These are phyloP conservation scores for Gonium pectorale DNA, from an alignment of 139 green algal species.

Conservation along the genomic window DNA sequence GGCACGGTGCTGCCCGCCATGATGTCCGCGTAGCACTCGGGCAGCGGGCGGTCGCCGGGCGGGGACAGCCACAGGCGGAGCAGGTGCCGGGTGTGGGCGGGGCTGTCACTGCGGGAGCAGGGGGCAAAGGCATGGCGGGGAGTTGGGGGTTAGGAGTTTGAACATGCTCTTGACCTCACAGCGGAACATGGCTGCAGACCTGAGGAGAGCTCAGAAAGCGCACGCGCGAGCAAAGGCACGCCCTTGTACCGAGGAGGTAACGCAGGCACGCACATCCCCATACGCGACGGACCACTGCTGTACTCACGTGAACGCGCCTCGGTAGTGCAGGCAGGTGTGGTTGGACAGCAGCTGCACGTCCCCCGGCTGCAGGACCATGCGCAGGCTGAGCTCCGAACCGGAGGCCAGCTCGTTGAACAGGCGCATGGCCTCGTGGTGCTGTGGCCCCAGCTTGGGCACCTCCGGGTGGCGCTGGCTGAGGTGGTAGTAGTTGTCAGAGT, in stretches of 20 bases:
- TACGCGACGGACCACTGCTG: too few relatives aligned
- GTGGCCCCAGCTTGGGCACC: conserved; percentile 52
- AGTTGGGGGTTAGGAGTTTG: neutral
- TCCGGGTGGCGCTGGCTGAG: conserved; percentile 66
- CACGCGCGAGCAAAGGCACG: too few relatives aligned
- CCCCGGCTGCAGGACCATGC: conserved; percentile 69
- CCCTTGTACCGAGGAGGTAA: too few relatives aligned
- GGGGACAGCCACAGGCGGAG: conserved; percentile 79
- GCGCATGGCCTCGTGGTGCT: conserved; percentile 46
- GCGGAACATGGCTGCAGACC: too few relatives aligned
- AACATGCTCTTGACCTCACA: too few relatives aligned
- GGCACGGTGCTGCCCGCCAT: conserved; percentile 50
- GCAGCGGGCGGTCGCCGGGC: conserved; percentile 61
- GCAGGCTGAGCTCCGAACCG: conserved; percentile 60
- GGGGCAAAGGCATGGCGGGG: neutral
- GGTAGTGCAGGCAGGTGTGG: conserved; percentile 68
- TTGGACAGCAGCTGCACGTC: conserved; percentile 81
- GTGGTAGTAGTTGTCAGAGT: conserved; percentile 70
- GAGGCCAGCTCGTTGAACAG: conserved; percentile 64
- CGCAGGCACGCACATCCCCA: too few relatives aligned
- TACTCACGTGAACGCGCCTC: conserved; percentile 56
- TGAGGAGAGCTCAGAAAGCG: too few relatives aligned
- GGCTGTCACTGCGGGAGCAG: conserved; percentile 5
- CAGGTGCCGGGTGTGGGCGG: conserved; percentile 71
- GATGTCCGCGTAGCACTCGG: conserved; percentile 61